phyloP scores from a whole-genome alignment of 2,329 filamentous ascomycete species.

The Ophiocordyceps robertsii region DNA sequence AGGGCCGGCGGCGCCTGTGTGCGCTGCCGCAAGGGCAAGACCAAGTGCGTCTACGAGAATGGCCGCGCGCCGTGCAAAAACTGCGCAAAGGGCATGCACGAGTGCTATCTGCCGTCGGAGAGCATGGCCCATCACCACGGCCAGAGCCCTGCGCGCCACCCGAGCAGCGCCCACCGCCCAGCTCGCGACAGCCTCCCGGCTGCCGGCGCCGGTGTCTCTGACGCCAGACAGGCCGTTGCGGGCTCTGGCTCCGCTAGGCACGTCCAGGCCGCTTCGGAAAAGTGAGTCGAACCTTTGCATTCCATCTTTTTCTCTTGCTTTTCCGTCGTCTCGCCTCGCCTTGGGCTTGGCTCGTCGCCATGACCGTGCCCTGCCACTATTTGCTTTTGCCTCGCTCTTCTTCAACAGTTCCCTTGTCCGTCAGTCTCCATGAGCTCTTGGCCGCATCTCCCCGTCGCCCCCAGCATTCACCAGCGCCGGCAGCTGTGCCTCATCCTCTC shows the following conservation, averaged over 20 bases:
- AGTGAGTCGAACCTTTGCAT: slow-evolving; percentile 29
- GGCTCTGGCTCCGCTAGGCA: slow-evolving; percentile 33
- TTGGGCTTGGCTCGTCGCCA: background rate
- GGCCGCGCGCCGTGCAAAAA: slow-evolving; percentile 50
- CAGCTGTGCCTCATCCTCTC: background rate
- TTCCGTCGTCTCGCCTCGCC: slow-evolving; percentile 2
- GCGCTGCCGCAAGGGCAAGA: slow-evolving; percentile 51
- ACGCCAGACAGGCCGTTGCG: slow-evolving; percentile 27
- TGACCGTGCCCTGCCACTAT: no score
- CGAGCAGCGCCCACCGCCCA: slow-evolving; percentile 32
- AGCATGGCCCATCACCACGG: slow-evolving; percentile 46
- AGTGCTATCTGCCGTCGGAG: slow-evolving; percentile 49
- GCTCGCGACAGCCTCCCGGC: slow-evolving; percentile 41
- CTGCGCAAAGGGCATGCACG: slow-evolving; percentile 50
- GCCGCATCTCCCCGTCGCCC: background rate
- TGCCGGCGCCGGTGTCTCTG: slow-evolving; percentile 32
- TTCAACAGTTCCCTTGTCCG: no score
- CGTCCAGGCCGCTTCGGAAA: slow-evolving; percentile 33
- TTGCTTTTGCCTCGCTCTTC: no score
- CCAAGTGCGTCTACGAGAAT: slow-evolving; percentile 50
- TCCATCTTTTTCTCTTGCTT: background rate
- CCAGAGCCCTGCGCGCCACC: slow-evolving; percentile 39
- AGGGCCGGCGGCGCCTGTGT: slow-evolving; percentile 48
- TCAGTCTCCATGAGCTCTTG: background rate
- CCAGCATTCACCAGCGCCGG: background rate